These are phyloP conservation scores for Prorocentrum cordatum DNA, from an alignment of 169 alveolate species.

Conservation along the genomic window DNA sequence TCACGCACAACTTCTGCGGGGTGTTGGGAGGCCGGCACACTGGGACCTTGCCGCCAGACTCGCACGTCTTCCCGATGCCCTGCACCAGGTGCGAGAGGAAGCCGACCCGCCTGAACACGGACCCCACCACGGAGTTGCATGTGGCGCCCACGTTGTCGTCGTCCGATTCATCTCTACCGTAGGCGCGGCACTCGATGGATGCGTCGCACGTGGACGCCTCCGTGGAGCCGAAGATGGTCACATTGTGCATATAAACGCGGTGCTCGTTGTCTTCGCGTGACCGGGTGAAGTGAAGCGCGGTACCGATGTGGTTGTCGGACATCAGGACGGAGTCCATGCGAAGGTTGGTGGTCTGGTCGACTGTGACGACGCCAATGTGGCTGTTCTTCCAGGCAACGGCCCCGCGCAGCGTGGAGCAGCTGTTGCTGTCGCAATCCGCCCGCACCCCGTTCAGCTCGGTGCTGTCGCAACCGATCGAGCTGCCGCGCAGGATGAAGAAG, in stretches of 20 bases:
- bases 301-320: constrained; percentile 47
- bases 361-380: constrained; percentile 11
- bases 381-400: constrained; percentile 50
- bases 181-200: constrained; percentile 37
- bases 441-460: neutral
- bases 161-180: neutral
- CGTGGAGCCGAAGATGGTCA: constrained; percentile 30
- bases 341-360: neutral
- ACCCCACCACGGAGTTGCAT: constrained; percentile 28
- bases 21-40: constrained; percentile 46
- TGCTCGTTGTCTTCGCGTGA: neutral
- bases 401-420: constrained; percentile 23
- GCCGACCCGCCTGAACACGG: constrained; percentile 50
- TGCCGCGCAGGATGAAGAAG: constrained; percentile 16
- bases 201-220: constrained; percentile 36
- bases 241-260: neutral
- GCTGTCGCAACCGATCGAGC: neutral
- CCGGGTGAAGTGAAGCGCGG: neutral
- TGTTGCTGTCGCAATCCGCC: neutral
- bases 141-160: neutral
- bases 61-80: constrained; percentile 12
- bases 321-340: constrained; percentile 39
- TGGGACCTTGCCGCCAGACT: neutral
- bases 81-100: constrained; percentile 42
- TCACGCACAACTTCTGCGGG: constrained; percentile 23